These are phyloP conservation scores for Leccinum olivaceopallidum DNA, from an alignment of 768 basidiomycete species.

Conservation along the genomic window DNA sequence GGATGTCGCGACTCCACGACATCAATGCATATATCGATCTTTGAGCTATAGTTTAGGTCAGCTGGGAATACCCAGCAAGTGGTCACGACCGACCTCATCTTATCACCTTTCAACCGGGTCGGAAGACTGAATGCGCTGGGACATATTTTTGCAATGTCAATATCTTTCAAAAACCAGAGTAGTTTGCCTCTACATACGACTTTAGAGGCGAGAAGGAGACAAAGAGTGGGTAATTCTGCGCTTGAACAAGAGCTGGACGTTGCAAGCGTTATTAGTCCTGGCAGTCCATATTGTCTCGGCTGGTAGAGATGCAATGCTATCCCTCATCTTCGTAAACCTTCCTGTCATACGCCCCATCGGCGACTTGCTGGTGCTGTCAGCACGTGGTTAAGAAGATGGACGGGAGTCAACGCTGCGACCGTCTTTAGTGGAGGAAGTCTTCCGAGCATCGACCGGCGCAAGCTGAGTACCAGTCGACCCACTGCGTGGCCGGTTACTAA, in stretches of 20 bases:
- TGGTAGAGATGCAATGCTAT: conserved; percentile 25
- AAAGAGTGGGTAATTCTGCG: conserved; percentile 84
- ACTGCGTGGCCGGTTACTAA: no score
- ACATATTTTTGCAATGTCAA: conserved; percentile 74
- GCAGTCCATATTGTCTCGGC: no score
- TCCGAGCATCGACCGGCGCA: no score
- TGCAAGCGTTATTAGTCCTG: no score
- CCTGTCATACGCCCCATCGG: no score
- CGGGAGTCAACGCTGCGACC: no score
- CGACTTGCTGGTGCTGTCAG: no score
- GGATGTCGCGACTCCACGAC: conserved; percentile 38
- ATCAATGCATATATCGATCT: no score
- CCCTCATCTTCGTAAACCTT: no score
- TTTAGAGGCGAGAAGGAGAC: conserved; percentile 70
- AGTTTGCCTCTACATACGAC: conserved; percentile 90
- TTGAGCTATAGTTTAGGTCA: conserved; percentile 47
- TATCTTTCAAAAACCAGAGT: conserved; percentile 93
- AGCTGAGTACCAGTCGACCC: no score
- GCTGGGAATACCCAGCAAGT: background rate
- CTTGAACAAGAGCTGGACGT: conserved; percentile 75
- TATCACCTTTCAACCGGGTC: conserved; percentile 68
- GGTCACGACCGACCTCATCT: conserved; percentile 49
- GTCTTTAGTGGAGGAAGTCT: no score
- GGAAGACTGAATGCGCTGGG: background rate
- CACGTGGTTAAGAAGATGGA: no score